These are phyloP conservation scores for Zhuliangozyma parablackwelliae DNA, from an alignment of 1,139 yeast genomes.

Conservation along the genomic window DNA sequence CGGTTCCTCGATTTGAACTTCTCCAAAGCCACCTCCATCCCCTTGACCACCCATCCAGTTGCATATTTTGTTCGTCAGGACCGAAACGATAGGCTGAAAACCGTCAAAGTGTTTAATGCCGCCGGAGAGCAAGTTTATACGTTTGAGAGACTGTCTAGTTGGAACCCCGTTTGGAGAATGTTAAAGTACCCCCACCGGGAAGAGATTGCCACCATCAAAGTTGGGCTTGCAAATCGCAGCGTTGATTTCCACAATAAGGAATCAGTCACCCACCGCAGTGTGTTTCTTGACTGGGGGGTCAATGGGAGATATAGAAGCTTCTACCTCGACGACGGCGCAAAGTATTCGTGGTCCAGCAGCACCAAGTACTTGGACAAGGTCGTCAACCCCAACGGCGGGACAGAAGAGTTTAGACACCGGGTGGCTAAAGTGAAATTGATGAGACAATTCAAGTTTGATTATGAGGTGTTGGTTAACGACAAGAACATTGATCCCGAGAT, in stretches of 20 bases:
- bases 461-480: slow-evolving; percentile 52
- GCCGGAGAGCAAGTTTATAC: slow-evolving; percentile 41
- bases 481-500: slow-evolving; percentile 41
- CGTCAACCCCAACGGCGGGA: slow-evolving; percentile 51
- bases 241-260: slow-evolving; percentile 49
- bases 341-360: slow-evolving; percentile 52
- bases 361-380: slow-evolving; percentile 49
- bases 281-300: slow-evolving; percentile 28
- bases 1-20: slow-evolving; percentile 30
- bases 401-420: slow-evolving; percentile 49
- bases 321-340: slow-evolving; percentile 47
- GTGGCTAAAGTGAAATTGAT: slow-evolving; percentile 52
- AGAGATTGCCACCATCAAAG: slow-evolving; percentile 49
- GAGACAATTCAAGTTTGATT: slow-evolving; percentile 58
- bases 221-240: slow-evolving; percentile 42
- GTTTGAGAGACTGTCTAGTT: slow-evolving; percentile 47
- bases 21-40: slow-evolving; percentile 33
- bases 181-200: slow-evolving; percentile 39
- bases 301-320: slow-evolving; percentile 39
- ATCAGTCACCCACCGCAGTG: slow-evolving; percentile 42
- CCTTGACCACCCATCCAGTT: slow-evolving; percentile 35
- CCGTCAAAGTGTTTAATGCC: slow-evolving; percentile 46
- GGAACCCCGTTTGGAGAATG: slow-evolving; percentile 52
- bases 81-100: slow-evolving; percentile 39
- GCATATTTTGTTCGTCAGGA: slow-evolving; percentile 47